A percentile compares a stretch with the other conserved stretches of the same genome.
phyloP scores from a whole-genome alignment of 129 eudicot genomes.

The Mikania micrantha region DNA sequence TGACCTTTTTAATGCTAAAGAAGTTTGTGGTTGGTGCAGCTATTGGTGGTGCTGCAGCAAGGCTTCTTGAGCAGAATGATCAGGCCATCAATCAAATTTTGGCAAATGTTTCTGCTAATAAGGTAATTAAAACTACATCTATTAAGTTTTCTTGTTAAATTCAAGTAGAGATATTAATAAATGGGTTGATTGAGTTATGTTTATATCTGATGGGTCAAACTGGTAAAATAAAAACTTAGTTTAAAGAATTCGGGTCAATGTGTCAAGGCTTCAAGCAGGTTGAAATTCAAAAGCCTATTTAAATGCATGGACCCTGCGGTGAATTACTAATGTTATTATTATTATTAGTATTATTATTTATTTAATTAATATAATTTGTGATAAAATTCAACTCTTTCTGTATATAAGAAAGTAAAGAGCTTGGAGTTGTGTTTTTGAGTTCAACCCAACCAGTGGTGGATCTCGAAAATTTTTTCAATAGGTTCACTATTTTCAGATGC shows the following conservation, averaged over 20 bases:
- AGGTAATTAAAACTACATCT: not conserved
- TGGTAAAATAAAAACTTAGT: not conserved
- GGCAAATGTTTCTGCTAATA: not conserved
- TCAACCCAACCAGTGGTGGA: not conserved
- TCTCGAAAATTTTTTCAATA: too few relatives aligned
- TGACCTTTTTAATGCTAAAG: not conserved
- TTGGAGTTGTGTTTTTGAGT: not conserved
- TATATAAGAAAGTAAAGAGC: not conserved
- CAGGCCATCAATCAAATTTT: not conserved
- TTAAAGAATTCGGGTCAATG: not conserved
- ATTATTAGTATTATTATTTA: too few relatives aligned
- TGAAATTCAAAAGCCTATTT: not conserved
- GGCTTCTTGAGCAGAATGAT: not conserved
- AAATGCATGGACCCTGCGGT: too few relatives aligned
- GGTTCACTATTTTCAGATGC: too few relatives aligned
- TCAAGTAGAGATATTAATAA: not conserved
- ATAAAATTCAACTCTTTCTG: not conserved
- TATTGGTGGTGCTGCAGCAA: not conserved
- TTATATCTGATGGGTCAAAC: not conserved
- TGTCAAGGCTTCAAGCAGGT: not conserved
- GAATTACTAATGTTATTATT: too few relatives aligned
- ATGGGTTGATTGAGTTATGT: not conserved
- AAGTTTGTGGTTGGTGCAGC: conserved; percentile 2
- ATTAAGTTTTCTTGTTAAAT: not conserved
- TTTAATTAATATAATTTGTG: not conserved